Evolutionary conservation across 192 early-diverging fungal species (phyloP).

Genomic region (Martensiomyces pterosporus): DNA sequence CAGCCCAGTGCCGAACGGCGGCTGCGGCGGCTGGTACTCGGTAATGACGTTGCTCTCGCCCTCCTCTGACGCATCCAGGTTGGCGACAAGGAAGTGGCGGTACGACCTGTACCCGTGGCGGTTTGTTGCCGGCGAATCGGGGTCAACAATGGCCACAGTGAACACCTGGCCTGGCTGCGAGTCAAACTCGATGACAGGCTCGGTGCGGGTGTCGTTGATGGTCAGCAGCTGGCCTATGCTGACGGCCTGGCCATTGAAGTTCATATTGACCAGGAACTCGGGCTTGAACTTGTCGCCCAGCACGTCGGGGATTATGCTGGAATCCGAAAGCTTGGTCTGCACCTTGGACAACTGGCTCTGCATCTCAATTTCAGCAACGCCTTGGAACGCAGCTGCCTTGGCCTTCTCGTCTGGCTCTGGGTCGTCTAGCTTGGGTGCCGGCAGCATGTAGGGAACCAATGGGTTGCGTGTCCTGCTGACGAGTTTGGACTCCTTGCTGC

Average conservation of each 20-base stretch:
- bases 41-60: slow-evolving; percentile 17
- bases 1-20: slow-evolving; percentile 13
- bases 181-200: slow-evolving; percentile 34
- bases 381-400: too few relatives aligned
- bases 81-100: slow-evolving; percentile 25
- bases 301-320: slow-evolving; percentile 18
- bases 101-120: slow-evolving; percentile 34
- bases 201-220: slow-evolving; percentile 11
- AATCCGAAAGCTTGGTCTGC: slow-evolving; percentile 1
- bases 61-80: slow-evolving; percentile 8
- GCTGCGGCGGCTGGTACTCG: slow-evolving; percentile 11
- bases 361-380: too few relatives aligned
- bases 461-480: too few relatives aligned
- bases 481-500: too few relatives aligned
- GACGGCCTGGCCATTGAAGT: slow-evolving; percentile 8
- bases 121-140: slow-evolving; percentile 16
- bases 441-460: too few relatives aligned
- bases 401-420: too few relatives aligned
- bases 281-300: slow-evolving; percentile 17
- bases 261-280: slow-evolving; percentile 19
- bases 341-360: slow-evolving; percentile 4
- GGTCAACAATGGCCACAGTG: slow-evolving; percentile 29
- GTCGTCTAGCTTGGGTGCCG: too few relatives aligned
- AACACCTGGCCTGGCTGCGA: slow-evolving; percentile 14
- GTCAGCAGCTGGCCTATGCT: slow-evolving; percentile 30